phyloP scores from a whole-genome alignment of 1,139 yeast species.

The Geotrichum siamense region DNA sequence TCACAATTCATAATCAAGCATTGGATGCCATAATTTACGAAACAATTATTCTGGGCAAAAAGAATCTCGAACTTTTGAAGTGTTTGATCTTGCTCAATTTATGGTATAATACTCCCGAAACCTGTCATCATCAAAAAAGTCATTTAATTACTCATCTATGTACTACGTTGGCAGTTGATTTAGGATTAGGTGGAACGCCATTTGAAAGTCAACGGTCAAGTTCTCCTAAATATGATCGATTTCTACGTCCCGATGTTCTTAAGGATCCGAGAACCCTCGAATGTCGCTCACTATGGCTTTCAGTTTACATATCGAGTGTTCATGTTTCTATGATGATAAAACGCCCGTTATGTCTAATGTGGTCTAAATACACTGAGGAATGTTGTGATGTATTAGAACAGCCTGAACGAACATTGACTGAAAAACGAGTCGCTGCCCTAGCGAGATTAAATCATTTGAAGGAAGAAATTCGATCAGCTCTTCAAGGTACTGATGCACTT shows the following conservation, averaged over 20 bases:
- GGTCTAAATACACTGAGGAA: slow-evolving; percentile 55
- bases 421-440: slow-evolving; percentile 45
- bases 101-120: slow-evolving; percentile 83
- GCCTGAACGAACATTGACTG: slow-evolving; percentile 26
- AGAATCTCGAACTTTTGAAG: slow-evolving; percentile 61
- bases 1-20: slow-evolving; percentile 14
- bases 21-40: slow-evolving; percentile 50
- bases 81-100: slow-evolving; percentile 53
- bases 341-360: slow-evolving; percentile 28
- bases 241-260: slow-evolving; percentile 36
- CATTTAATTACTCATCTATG: slow-evolving; percentile 62
- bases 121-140: slow-evolving; percentile 69
- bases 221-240: slow-evolving; percentile 29
- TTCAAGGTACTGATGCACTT: slow-evolving; percentile 24
- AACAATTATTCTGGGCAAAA: slow-evolving; percentile 62
- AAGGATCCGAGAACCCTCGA: slow-evolving; percentile 33
- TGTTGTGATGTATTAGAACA: slow-evolving; percentile 47
- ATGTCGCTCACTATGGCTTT: slow-evolving; percentile 34
- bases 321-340: slow-evolving; percentile 31
- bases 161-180: slow-evolving; percentile 64
- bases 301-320: slow-evolving; percentile 29
- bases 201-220: slow-evolving; percentile 17
- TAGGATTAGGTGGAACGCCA: slow-evolving; percentile 54
- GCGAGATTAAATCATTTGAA: slow-evolving; percentile 53
- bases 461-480: slow-evolving; percentile 45